Conservation (phyloP, 148 eudicot genomes). For the Vaccinium corymbosum region DNA sequence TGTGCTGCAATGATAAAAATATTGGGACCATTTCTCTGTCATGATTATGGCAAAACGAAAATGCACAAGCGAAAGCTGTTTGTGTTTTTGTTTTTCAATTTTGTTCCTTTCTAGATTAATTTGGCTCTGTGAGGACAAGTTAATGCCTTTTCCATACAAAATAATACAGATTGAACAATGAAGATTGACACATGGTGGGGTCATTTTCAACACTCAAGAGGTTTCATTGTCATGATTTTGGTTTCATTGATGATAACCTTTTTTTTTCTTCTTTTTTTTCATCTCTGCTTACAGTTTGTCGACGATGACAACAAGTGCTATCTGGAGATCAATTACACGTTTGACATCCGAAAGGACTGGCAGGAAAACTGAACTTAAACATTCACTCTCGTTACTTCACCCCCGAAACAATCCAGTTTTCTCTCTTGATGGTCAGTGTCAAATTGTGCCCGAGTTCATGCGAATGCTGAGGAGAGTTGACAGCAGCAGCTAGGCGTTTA, state of each 20-base stretch:
- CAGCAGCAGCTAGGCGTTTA: constrained; percentile 10
- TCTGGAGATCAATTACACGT: constrained; percentile 74
- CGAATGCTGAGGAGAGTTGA: not conserved
- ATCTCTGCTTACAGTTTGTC: constrained; percentile 45
- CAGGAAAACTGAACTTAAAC: not conserved
- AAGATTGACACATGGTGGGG: not conserved
- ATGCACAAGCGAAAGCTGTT: not conserved
- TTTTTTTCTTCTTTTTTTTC: not conserved
- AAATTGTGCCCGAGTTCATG: not conserved
- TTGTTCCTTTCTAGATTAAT: not conserved
- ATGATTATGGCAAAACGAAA: not conserved
- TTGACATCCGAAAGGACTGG: constrained; percentile 77
- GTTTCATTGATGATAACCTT: not conserved
- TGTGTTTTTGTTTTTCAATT: not conserved
- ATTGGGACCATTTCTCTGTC: constrained; percentile 7
- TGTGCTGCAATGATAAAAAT: not conserved
- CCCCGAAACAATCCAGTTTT: not conserved
- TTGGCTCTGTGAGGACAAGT: not conserved
- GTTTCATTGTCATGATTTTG: not conserved
- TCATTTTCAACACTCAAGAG: not conserved
- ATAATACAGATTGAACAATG: not conserved
- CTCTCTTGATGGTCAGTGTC: not conserved
- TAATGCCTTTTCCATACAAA: not conserved
- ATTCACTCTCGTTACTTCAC: not conserved
- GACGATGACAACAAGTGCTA: constrained; percentile 82